A percentile compares a stretch with the other conserved stretches of the same genome.
Evolutionary conservation across 257 asterid genomes (phyloP).

Genomic region (Osmanthus fragrans): DNA sequence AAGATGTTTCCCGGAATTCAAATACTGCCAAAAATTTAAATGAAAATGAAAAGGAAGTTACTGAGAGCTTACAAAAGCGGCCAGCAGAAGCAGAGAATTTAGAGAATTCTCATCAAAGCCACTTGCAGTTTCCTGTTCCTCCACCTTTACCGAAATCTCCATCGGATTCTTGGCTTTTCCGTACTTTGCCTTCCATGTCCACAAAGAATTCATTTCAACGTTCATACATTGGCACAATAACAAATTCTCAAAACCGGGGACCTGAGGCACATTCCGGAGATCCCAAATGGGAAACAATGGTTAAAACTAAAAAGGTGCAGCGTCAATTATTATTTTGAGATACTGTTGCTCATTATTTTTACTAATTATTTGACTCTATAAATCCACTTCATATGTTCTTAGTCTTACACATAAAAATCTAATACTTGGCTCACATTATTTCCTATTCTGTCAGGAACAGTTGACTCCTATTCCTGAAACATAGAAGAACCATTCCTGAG

Average conservation of each 20-base stretch:
- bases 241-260: conserved; percentile 26
- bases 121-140: conserved; percentile 41
- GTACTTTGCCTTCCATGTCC: conserved; percentile 73
- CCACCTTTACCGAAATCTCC: conserved; percentile 85
- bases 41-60: conserved; percentile 23
- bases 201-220: conserved; percentile 34
- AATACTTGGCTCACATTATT: conserved; percentile 12
- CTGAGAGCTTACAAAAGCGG: conserved; percentile 23
- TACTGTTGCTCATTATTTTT: conserved; percentile 21
- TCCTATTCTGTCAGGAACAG: conserved; percentile 39
- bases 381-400: neutral
- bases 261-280: conserved; percentile 37
- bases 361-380: neutral
- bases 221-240: conserved; percentile 27
- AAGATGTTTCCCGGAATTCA: conserved; percentile 16
- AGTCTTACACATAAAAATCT: neutral
- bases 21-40: conserved; percentile 15
- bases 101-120: conserved; percentile 12
- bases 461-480: conserved; percentile 56
- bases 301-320: conserved; percentile 53
- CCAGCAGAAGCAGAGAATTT: conserved; percentile 20
- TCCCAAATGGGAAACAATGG: conserved; percentile 65
- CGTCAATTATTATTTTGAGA: conserved; percentile 56
- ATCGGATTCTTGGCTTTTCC: conserved; percentile 86
- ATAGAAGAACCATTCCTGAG: conserved; percentile 25